phyloP scores from a whole-genome alignment of 306 rosid genomes.

The Ormosia emarginata region DNA sequence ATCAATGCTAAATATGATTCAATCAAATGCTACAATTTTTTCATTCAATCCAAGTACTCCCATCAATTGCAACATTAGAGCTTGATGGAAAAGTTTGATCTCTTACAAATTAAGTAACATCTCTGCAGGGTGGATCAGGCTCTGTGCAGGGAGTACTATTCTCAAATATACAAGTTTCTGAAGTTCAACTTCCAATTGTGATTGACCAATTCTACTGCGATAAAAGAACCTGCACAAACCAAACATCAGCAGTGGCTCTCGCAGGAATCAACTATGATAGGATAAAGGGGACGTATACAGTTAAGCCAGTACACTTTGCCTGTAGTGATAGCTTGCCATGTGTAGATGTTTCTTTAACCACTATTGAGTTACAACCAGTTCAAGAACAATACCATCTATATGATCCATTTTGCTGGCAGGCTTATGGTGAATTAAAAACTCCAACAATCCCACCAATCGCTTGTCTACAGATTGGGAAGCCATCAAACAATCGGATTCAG shows the following conservation, averaged over 20 bases:
- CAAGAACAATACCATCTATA: conserved; percentile 78
- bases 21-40: background rate
- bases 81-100: background rate
- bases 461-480: conserved; percentile 85
- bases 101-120: background rate
- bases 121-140: conserved; percentile 89
- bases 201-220: conserved; percentile 97
- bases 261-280: conserved; percentile 90
- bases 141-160: conserved; percentile 82
- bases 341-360: conserved; percentile 69
- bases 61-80: background rate
- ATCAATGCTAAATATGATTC: background rate
- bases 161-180: conserved; percentile 82
- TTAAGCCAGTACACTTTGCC: conserved; percentile 88
- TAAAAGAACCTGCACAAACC: conserved; percentile 69
- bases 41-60: background rate
- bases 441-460: conserved; percentile 82
- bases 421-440: conserved; percentile 79
- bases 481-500: conserved; percentile 68
- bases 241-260: conserved; percentile 75
- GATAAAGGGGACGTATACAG: conserved; percentile 83
- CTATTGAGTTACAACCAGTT: conserved; percentile 66
- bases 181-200: conserved; percentile 88
- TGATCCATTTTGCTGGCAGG: conserved; percentile 89
- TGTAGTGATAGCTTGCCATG: conserved; percentile 95